A percentile compares a stretch with the other conserved stretches of the same genome.
These are phyloP conservation scores for Mallotus repandus DNA, from an alignment of 441 rosid genomes.

Conservation along the genomic window DNA sequence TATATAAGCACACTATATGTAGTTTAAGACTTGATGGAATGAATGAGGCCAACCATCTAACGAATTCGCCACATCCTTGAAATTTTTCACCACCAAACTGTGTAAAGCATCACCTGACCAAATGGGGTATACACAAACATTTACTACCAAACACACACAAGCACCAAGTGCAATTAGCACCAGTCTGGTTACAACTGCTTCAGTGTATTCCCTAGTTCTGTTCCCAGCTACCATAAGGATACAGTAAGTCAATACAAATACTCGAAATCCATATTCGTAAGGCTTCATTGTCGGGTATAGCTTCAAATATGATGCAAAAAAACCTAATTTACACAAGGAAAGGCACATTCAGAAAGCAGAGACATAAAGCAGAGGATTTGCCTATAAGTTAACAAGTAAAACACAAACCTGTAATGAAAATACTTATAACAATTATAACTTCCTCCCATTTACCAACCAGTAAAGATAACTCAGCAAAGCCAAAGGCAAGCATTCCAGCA, in stretches of 20 bases:
- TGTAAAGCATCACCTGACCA: too few relatives aligned
- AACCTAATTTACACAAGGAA: constrained; percentile 39
- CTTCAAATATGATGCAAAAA: constrained; percentile 52
- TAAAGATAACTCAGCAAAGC: constrained; percentile 32
- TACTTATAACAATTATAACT: constrained; percentile 30
- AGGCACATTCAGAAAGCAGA: neutral
- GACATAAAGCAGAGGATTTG: neutral
- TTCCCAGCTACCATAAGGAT: constrained; percentile 77
- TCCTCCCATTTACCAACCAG: constrained; percentile 30
- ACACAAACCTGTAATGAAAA: constrained; percentile 30
- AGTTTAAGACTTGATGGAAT: neutral
- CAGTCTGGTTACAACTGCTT: constrained; percentile 61
- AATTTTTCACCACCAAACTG: too few relatives aligned
- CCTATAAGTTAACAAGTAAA: neutral
- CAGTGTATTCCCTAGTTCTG: constrained; percentile 43
- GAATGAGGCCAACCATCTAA: constrained; percentile 45
- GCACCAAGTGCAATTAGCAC: constrained; percentile 35
- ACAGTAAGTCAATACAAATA: constrained; percentile 77
- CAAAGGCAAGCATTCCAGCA: constrained; percentile 36
- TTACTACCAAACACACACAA: constrained; percentile 3
- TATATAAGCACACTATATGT: neutral
- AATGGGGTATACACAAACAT: too few relatives aligned
- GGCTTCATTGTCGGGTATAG: constrained; percentile 70
- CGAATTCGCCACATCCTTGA: too few relatives aligned
- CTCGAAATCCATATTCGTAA: constrained; percentile 80